A percentile compares a stretch with the other conserved stretches of the same genome.
These are phyloP conservation scores for Salix exigua DNA, from an alignment of 345 rosid genomes.

Conservation along the genomic window DNA sequence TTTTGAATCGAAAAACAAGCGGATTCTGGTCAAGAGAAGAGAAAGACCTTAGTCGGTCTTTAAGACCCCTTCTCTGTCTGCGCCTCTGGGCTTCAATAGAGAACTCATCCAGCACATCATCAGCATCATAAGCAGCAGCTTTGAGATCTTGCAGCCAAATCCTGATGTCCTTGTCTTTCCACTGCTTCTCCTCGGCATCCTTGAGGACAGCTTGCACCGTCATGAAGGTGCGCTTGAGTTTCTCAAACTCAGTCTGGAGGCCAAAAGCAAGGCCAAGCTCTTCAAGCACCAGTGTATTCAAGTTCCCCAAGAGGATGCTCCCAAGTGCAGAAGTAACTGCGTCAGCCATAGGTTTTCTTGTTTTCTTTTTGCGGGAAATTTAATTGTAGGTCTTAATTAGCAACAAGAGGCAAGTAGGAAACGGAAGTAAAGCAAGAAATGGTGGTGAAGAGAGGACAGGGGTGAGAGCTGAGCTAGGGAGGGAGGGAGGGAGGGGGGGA, in stretches of 20 bases:
- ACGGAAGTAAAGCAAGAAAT: too few relatives aligned
- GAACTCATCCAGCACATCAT: background rate
- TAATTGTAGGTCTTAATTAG: too few relatives aligned
- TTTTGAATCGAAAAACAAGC: background rate
- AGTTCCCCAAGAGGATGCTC: background rate
- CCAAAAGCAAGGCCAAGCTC: background rate
- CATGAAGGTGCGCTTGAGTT: background rate
- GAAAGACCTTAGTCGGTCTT: background rate
- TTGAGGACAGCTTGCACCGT: background rate
- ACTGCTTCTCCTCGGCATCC: background rate
- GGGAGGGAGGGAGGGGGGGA: background rate
- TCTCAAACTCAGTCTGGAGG: background rate
- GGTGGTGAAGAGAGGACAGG: too few relatives aligned
- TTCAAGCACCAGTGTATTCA: background rate
- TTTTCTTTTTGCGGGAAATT: too few relatives aligned
- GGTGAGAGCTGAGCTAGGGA: background rate
- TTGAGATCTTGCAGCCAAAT: background rate
- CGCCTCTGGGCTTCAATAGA: background rate
- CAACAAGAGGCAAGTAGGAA: too few relatives aligned
- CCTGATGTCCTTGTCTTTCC: background rate
- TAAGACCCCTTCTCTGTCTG: background rate
- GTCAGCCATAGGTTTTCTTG: background rate
- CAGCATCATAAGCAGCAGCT: background rate
- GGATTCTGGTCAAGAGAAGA: background rate
- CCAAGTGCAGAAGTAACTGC: background rate